phyloP scores from a whole-genome alignment of 2,329 filamentous ascomycete genomes.

The Fusarium acutatum region DNA sequence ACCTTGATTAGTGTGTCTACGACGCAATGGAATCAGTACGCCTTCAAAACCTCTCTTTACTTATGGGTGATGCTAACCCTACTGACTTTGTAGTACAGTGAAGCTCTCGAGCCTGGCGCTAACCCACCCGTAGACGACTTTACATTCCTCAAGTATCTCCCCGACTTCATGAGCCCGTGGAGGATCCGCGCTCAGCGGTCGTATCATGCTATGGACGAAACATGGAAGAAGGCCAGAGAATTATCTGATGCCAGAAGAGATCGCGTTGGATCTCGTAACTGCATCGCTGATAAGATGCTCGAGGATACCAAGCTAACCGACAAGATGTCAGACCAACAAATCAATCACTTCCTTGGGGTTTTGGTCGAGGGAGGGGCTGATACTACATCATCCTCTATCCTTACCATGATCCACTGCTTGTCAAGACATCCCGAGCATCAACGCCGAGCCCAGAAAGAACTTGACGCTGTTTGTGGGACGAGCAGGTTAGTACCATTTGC shows the following conservation, averaged over 20 bases:
- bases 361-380: not conserved
- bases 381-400: not conserved
- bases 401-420: not conserved
- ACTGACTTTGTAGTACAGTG: not conserved
- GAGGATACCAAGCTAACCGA: not conserved
- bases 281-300: not conserved
- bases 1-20: not conserved
- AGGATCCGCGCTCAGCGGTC: not conserved
- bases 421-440: not conserved
- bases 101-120: not conserved
- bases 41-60: not conserved
- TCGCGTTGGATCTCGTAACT: not conserved
- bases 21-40: not conserved
- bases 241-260: not conserved
- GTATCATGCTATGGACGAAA: not conserved
- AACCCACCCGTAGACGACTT: not conserved
- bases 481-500: not conserved
- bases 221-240: not conserved
- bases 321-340: not conserved
- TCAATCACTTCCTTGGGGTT: not conserved
- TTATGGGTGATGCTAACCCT: not conserved
- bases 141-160: not conserved
- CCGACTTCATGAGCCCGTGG: not conserved
- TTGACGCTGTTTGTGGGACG: not conserved
- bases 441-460: not conserved